phyloP scores from a whole-genome alignment of 164 flowering plant species.

The Akebia trifoliata region DNA sequence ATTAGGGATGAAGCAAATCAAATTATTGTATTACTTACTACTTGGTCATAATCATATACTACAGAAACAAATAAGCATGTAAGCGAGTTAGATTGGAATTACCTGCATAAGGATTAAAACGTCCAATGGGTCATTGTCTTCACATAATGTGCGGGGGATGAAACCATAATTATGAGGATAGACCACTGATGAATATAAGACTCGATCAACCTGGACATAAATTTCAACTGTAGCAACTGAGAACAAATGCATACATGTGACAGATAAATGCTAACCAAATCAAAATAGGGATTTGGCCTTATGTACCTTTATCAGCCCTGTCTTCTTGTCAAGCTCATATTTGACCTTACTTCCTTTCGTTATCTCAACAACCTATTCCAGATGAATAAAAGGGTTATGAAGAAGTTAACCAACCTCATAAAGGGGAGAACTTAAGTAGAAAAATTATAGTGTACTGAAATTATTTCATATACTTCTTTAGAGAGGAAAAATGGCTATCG shows the following conservation, averaged over 20 bases:
- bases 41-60: no score
- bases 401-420: background rate
- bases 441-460: no score
- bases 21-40: no score
- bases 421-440: background rate
- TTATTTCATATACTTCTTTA: no score
- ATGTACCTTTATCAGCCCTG: constrained; percentile 70
- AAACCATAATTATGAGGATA: constrained; percentile 79
- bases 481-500: no score
- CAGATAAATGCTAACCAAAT: background rate
- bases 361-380: constrained; percentile 64
- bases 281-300: background rate
- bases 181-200: constrained; percentile 67
- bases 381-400: constrained; percentile 8
- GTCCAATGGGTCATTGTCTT: constrained; percentile 75
- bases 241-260: background rate
- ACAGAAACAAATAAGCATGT: background rate
- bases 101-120: constrained; percentile 78
- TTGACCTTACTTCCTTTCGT: constrained; percentile 83
- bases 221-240: no score
- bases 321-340: constrained; percentile 81
- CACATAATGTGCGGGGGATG: constrained; percentile 71
- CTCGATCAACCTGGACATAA: constrained; percentile 54
- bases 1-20: no score
- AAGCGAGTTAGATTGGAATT: background rate